Conservation (phyloP, 2,329 filamentous ascomycete genomes). For the Lachnellula occidentalis region DNA sequence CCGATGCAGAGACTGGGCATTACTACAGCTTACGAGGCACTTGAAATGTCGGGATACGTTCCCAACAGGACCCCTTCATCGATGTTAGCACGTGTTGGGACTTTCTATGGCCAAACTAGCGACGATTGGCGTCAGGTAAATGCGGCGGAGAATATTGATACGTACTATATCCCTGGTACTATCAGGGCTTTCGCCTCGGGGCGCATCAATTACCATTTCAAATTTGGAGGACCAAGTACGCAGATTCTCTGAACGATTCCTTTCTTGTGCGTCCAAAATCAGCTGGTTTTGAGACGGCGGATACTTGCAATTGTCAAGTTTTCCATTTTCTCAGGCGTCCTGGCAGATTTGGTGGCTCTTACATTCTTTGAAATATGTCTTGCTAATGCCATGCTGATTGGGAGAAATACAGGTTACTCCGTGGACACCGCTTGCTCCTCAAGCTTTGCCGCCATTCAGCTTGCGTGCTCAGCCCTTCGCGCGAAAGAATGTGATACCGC, state of each 20-base stretch:
- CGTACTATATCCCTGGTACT: constrained; percentile 30
- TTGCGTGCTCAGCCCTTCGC: constrained; percentile 28
- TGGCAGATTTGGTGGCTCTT: no score
- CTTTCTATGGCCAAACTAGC: constrained; percentile 30
- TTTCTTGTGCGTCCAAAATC: no score
- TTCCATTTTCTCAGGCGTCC: no score
- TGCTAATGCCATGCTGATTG: no score
- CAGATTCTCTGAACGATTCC: no score
- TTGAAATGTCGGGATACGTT: constrained; percentile 76
- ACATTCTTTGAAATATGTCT: no score
- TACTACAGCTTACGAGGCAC: constrained; percentile 72
- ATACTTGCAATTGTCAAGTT: no score
- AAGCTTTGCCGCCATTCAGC: constrained; percentile 33
- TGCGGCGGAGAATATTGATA: constrained; percentile 28
- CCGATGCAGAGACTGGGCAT: constrained; percentile 75
- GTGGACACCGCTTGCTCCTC: constrained; percentile 40
- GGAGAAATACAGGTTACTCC: no score
- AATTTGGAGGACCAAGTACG: constrained; percentile 39
- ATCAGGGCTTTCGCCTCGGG: constrained; percentile 31
- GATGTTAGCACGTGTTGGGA: constrained; percentile 38
- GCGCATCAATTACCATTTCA: constrained; percentile 38
- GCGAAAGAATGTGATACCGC: constrained; percentile 29
- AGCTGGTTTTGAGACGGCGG: no score
- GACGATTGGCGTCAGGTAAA: constrained; percentile 32
- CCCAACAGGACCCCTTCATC: constrained; percentile 29